Conservation (phyloP, 495 filamentous ascomycete genomes). For the Umbilicaria muhlenbergii region DNA sequence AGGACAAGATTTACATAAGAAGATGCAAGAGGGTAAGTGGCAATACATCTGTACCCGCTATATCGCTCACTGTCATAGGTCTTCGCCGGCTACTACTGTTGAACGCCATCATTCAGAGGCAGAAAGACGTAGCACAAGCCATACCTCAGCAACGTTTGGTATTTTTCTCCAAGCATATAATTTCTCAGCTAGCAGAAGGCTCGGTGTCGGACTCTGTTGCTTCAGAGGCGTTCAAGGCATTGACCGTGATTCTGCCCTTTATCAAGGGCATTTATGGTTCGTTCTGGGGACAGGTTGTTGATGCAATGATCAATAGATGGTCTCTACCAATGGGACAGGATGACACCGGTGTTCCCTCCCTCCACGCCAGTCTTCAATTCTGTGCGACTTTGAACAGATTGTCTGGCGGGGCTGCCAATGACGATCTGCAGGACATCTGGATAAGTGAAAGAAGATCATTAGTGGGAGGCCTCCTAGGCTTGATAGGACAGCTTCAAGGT, state of each 20-base stretch:
- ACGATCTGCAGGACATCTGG: conserved; percentile 70
- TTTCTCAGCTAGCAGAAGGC: conserved; percentile 49
- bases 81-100: conserved; percentile 39
- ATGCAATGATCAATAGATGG: conserved; percentile 41
- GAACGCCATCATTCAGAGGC: conserved; percentile 38
- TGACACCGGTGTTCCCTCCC: conserved; percentile 38
- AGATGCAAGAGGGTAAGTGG: conserved; percentile 25
- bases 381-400: conserved; percentile 41
- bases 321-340: conserved; percentile 19
- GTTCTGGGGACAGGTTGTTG: conserved; percentile 60
- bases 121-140: conserved; percentile 30
- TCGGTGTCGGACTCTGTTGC: conserved; percentile 22
- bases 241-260: conserved; percentile 50
- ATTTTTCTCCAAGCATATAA: conserved; percentile 65
- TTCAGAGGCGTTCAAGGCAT: conserved; percentile 41
- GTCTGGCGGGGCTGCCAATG: conserved; percentile 48
- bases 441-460: conserved; percentile 30
- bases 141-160: conserved; percentile 69
- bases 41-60: not conserved
- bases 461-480: conserved; percentile 40
- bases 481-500: conserved; percentile 30
- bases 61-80: conserved; percentile 20
- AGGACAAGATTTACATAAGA: conserved; percentile 27
- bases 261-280: conserved; percentile 67
- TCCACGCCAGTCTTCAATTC: conserved; percentile 59